A percentile compares a stretch with the other conserved stretches of the same genome.
phyloP scores from a whole-genome alignment of 140 eudicot species.

The Erigeron philadelphicus region DNA sequence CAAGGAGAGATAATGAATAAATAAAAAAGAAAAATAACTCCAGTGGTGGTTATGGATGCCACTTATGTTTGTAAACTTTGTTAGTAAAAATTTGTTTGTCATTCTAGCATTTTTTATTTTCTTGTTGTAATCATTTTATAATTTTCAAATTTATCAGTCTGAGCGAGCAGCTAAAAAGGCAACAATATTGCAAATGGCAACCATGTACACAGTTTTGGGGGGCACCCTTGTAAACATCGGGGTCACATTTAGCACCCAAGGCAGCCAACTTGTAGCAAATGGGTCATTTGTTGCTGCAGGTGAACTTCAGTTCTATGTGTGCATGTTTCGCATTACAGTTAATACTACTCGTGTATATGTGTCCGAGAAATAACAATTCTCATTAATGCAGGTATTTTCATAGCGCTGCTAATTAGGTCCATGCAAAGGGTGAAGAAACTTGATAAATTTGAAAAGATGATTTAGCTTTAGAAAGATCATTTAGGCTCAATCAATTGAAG shows the following conservation, averaged over 20 bases:
- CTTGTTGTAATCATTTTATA: constrained; percentile 3
- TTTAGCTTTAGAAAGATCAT: constrained; percentile 29
- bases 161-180: constrained; percentile 98
- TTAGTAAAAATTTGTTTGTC: too few relatives aligned
- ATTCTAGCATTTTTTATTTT: neutral
- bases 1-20: too few relatives aligned
- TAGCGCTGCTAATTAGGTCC: constrained; percentile 58
- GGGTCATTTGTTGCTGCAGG: constrained; percentile 89
- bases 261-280: constrained; percentile 61
- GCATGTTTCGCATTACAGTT: neutral
- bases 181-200: constrained; percentile 90
- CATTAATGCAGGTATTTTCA: constrained; percentile 59
- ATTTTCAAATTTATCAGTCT: constrained; percentile 41
- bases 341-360: neutral
- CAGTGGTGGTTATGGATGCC: too few relatives aligned
- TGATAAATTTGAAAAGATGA: constrained; percentile 88
- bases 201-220: constrained; percentile 76
- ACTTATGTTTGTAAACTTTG: too few relatives aligned
- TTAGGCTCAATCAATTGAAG: constrained; percentile 13
- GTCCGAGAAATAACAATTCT: neutral
- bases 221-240: constrained; percentile 85
- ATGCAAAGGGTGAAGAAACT: constrained; percentile 91
- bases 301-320: constrained; percentile 19
- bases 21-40: too few relatives aligned
- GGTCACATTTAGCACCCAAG: constrained; percentile 66